These are phyloP conservation scores for Solanum pimpinellifolium DNA, from an alignment of 257 asterid species.

Conservation along the genomic window DNA sequence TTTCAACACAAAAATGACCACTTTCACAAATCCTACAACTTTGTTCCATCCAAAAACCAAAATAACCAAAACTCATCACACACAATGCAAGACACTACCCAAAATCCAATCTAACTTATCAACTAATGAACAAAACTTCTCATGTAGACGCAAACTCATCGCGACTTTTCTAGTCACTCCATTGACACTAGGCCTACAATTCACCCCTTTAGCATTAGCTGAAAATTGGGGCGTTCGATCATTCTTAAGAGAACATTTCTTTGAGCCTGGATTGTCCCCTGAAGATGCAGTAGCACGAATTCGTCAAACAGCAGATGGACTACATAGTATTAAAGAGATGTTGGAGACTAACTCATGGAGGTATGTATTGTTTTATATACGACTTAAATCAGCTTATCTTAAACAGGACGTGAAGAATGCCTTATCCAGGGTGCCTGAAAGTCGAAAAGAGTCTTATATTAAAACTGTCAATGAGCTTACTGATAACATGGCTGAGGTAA, in stretches of 20 bases:
- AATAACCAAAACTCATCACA: slow-evolving; percentile 4
- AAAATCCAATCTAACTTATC: slow-evolving; percentile 20
- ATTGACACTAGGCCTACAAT: slow-evolving; percentile 22
- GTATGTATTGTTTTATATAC: slow-evolving; percentile 57
- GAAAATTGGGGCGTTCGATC: slow-evolving; percentile 72
- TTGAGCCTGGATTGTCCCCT: slow-evolving; percentile 48
- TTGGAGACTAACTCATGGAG: slow-evolving; percentile 76
- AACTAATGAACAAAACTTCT: neutral
- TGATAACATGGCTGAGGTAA: slow-evolving; percentile 69
- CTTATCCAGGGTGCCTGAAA: slow-evolving; percentile 31
- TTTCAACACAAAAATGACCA: slow-evolving; percentile 18
- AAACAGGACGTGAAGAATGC: slow-evolving; percentile 32
- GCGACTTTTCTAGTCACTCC: slow-evolving; percentile 35
- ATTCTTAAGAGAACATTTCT: slow-evolving; percentile 32
- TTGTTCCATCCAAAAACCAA: slow-evolving; percentile 23
- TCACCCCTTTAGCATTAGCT: slow-evolving; percentile 35
- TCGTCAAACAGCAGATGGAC: slow-evolving; percentile 64
- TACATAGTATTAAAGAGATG: slow-evolving; percentile 58
- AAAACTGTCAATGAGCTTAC: slow-evolving; percentile 51
- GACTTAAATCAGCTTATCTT: slow-evolving; percentile 54
- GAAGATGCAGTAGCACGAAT: slow-evolving; percentile 59
- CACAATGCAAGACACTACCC: neutral
- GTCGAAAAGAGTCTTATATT: slow-evolving; percentile 21
- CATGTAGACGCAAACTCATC: slow-evolving; percentile 24
- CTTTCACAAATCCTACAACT: slow-evolving; percentile 36